A percentile compares a stretch with the other conserved stretches of the same genome.
Evolutionary conservation across 306 rosid genomes (phyloP).

Genomic region (Quillaja saponaria): DNA sequence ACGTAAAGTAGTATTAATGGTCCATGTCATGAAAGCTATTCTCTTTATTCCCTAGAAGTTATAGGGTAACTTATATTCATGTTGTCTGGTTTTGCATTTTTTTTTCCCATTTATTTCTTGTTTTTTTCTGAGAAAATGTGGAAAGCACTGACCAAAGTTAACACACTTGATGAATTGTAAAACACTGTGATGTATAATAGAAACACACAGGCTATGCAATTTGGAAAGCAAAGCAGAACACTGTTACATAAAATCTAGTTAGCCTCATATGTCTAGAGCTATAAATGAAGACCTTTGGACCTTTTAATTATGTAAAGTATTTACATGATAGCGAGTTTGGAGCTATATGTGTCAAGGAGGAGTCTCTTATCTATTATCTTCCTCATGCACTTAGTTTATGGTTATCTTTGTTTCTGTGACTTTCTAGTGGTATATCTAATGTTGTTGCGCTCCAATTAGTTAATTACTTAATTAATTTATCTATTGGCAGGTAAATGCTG

Average conservation of each 20-base stretch:
- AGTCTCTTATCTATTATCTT: too few relatives aligned
- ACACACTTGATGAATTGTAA: slow-evolving; percentile 7
- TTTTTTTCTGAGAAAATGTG: background rate
- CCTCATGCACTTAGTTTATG: background rate
- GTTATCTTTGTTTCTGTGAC: background rate
- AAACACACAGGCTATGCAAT: background rate
- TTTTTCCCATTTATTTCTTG: slow-evolving; percentile 21
- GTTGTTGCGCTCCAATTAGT: slow-evolving; percentile 26
- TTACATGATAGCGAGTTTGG: background rate
- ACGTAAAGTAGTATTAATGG: slow-evolving; percentile 3
- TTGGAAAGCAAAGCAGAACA: too few relatives aligned
- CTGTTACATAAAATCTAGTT: too few relatives aligned
- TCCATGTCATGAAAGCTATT: slow-evolving; percentile 7
- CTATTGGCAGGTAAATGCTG: slow-evolving; percentile 65
- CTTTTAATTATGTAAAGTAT: background rate
- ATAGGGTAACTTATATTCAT: background rate
- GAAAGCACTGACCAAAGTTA: background rate
- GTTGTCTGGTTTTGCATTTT: background rate
- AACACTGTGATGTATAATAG: slow-evolving; percentile 9
- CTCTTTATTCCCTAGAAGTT: background rate
- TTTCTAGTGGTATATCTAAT: slow-evolving; percentile 3
- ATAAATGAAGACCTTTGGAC: background rate
- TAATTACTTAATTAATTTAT: too few relatives aligned
- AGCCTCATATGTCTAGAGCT: too few relatives aligned
- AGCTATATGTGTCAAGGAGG: background rate